phyloP scores from a whole-genome alignment of 2,329 filamentous ascomycete genomes.

The Claviceps cyperi region DNA sequence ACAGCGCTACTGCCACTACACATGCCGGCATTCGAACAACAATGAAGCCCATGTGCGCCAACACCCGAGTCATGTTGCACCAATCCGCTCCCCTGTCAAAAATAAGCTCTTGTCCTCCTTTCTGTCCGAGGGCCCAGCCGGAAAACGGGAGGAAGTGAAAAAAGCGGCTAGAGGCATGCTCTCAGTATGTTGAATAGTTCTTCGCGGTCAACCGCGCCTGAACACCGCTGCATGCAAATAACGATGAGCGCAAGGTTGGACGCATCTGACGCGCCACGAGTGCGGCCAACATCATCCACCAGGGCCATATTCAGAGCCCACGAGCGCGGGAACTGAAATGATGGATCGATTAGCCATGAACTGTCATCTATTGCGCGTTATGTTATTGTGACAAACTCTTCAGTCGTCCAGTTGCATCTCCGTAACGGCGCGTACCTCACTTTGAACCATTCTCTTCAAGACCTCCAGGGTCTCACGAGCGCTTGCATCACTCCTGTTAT shows the following conservation, averaged over 20 bases:
- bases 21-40: too few species aligned
- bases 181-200: conserved; percentile 13
- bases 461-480: conserved; percentile 6
- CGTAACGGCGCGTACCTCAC: conserved; percentile 10
- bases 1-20: too few species aligned
- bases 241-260: conserved; percentile 14
- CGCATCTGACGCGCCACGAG: conserved; percentile 9
- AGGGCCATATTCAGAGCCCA: conserved; percentile 15
- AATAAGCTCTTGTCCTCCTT: too few species aligned
- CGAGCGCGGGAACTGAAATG: conserved; percentile 11
- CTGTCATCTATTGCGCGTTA: neutral
- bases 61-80: too few species aligned
- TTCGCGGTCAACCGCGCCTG: conserved; percentile 13
- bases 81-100: too few species aligned
- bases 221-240: conserved; percentile 12
- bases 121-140: too few species aligned
- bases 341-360: neutral
- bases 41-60: too few species aligned
- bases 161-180: conserved; percentile 9
- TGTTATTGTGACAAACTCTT: too few species aligned
- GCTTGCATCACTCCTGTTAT: conserved; percentile 5
- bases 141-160: neutral
- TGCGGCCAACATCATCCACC: conserved; percentile 5
- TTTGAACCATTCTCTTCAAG: conserved; percentile 11
- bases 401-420: too few species aligned